phyloP scores from a whole-genome alignment of 2,329 filamentous ascomycete genomes.

The Fusarium guadeloupense region DNA sequence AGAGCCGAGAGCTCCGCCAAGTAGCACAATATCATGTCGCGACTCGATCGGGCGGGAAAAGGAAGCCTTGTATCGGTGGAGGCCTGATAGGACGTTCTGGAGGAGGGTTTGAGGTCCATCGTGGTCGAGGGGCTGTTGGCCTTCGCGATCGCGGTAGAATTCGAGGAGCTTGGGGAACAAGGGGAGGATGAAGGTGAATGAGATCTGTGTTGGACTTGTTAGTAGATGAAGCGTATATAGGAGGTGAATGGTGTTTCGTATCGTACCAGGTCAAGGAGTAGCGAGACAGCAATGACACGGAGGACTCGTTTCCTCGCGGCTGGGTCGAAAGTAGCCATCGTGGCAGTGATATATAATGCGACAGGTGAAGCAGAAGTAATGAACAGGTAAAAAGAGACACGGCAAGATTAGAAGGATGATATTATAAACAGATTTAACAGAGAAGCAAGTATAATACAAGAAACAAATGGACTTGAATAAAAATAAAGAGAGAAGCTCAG shows the following conservation, averaged over 20 bases:
- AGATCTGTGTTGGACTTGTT: constrained; percentile 71
- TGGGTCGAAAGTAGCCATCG: constrained; percentile 60
- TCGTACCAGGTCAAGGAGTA: constrained; percentile 85
- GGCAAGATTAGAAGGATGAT: neutral
- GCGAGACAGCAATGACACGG: constrained; percentile 85
- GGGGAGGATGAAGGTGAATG: constrained; percentile 97
- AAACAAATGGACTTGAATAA: constrained; percentile 1
- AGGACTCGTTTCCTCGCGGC: constrained; percentile 80
- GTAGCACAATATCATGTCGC: constrained; percentile 94
- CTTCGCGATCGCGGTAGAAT: constrained; percentile 91
- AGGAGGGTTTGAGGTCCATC: constrained; percentile 72
- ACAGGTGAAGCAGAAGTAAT: neutral
- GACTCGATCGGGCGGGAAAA: constrained; percentile 94
- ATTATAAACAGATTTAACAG: neutral
- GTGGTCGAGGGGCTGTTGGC: constrained; percentile 54
- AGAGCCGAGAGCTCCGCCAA: constrained; percentile 92
- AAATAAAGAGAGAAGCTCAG: constrained; percentile 23
- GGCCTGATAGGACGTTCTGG: constrained; percentile 78
- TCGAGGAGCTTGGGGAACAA: constrained; percentile 94
- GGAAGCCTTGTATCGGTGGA: constrained; percentile 94
- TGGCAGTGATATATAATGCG: constrained; percentile 12
- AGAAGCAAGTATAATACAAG: neutral
- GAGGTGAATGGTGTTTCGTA: neutral
- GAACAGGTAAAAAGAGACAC: neutral
- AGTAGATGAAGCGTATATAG: neutral